Evolutionary conservation across 2,329 filamentous ascomycete species (phyloP).

Genomic region (Arthrobotrys musiformis): DNA sequence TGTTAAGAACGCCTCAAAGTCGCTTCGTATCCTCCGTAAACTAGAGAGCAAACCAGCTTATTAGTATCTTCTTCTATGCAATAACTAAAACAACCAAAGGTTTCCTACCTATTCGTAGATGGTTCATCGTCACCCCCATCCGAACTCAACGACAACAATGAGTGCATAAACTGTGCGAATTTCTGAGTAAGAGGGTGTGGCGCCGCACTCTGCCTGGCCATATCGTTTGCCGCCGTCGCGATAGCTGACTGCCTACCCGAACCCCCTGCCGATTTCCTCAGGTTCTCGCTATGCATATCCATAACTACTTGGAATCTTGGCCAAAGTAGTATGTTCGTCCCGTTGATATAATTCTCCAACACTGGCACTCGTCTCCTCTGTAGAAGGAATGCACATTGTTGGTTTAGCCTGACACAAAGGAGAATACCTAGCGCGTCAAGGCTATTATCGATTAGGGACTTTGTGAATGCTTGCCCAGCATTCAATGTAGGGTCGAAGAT

Average conservation of each 20-base stretch:
- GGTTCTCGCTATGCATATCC: slow-evolving; percentile 89
- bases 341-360: slow-evolving; percentile 91
- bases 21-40: slow-evolving; percentile 77
- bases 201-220: slow-evolving; percentile 76
- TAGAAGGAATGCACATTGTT: slow-evolving; percentile 91
- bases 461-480: slow-evolving; percentile 81
- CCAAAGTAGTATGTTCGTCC: slow-evolving; percentile 95
- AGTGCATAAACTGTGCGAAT: slow-evolving; percentile 92
- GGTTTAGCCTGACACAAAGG: slow-evolving; percentile 91
- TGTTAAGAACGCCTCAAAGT: slow-evolving; percentile 84
- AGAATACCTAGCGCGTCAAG: slow-evolving; percentile 87
- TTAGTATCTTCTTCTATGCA: not conserved
- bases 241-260: slow-evolving; percentile 60
- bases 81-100: not conserved
- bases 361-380: slow-evolving; percentile 90
- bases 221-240: slow-evolving; percentile 66
- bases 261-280: slow-evolving; percentile 71
- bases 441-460: slow-evolving; percentile 77
- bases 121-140: slow-evolving; percentile 96
- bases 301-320: slow-evolving; percentile 93
- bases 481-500: slow-evolving; percentile 90
- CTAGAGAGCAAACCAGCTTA: slow-evolving; percentile 64
- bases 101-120: slow-evolving; percentile 70
- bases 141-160: slow-evolving; percentile 82
- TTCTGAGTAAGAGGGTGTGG: slow-evolving; percentile 92